Evolutionary conservation across 2,329 filamentous ascomycete species (phyloP).

Genomic region (Colletotrichum limetticola): DNA sequence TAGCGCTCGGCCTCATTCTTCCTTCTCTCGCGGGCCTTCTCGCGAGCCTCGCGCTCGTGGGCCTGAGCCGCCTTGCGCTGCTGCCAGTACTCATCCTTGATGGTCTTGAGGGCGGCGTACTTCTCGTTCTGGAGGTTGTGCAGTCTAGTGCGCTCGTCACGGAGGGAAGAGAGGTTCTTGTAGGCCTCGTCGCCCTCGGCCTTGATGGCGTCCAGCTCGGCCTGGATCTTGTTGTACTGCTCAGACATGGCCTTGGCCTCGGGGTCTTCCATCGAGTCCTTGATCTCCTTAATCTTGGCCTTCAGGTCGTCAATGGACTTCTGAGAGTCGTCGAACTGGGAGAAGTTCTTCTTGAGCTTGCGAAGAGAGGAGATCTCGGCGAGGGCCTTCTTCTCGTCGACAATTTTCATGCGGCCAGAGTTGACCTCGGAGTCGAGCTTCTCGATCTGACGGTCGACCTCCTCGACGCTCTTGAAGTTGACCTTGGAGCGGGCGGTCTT

Average conservation of each 20-base stretch:
- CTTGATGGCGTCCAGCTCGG: conserved; percentile 90
- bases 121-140: conserved; percentile 89
- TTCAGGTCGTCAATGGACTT: conserved; percentile 91
- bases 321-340: conserved; percentile 83
- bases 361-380: conserved; percentile 83
- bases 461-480: conserved; percentile 86
- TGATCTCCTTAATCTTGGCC: conserved; percentile 87
- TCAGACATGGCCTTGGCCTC: conserved; percentile 90
- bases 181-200: conserved; percentile 90
- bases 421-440: conserved; percentile 87
- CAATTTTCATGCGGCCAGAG: conserved; percentile 90
- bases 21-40: conserved; percentile 79
- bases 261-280: conserved; percentile 90
- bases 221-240: conserved; percentile 84
- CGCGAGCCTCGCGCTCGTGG: conserved; percentile 85
- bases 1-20: conserved; percentile 83
- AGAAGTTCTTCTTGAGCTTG: conserved; percentile 93
- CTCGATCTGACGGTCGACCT: conserved; percentile 85
- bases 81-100: conserved; percentile 90
- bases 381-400: conserved; percentile 96
- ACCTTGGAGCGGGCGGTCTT: conserved; percentile 86
- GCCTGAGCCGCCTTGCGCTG: conserved; percentile 84
- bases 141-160: conserved; percentile 86
- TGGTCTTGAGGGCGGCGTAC: conserved; percentile 81
- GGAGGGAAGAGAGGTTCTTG: conserved; percentile 86